These are phyloP conservation scores for Spinellus fusiger DNA, from an alignment of 192 early-diverging fungal species.

Conservation along the genomic window DNA sequence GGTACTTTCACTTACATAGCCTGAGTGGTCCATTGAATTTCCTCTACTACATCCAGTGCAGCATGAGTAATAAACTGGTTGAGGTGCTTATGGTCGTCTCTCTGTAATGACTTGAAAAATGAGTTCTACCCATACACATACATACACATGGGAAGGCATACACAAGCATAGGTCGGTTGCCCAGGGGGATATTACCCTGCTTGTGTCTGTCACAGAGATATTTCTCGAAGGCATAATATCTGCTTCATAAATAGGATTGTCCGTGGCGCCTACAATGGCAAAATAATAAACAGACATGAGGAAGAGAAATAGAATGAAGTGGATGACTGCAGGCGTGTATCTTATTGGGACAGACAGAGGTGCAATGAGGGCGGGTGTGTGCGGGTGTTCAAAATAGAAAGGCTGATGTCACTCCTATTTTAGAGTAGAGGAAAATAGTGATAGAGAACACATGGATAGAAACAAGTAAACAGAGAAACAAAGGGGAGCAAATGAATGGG, in stretches of 20 bases:
- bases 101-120: constrained; percentile 28
- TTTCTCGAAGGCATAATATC: constrained; percentile 64
- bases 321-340: no score
- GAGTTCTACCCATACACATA: background rate
- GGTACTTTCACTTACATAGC: constrained; percentile 61
- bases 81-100: constrained; percentile 81
- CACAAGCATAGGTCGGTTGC: background rate
- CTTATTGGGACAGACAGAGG: no score
- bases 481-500: no score
- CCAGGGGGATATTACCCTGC: constrained; percentile 5
- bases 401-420: no score
- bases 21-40: constrained; percentile 83
- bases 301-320: no score
- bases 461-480: no score
- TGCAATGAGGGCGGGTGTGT: no score
- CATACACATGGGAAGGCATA: background rate
- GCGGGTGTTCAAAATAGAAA: no score
- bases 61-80: constrained; percentile 98
- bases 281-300: constrained; percentile 66
- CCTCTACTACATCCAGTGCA: constrained; percentile 95
- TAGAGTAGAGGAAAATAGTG: no score
- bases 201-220: constrained; percentile 29
- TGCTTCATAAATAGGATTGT: constrained; percentile 94
- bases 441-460: no score
- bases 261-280: constrained; percentile 88